Base-by-base conservation (phyloP, 805 yeast genomes). In the Saccharomyces cerevisiae region DNA sequence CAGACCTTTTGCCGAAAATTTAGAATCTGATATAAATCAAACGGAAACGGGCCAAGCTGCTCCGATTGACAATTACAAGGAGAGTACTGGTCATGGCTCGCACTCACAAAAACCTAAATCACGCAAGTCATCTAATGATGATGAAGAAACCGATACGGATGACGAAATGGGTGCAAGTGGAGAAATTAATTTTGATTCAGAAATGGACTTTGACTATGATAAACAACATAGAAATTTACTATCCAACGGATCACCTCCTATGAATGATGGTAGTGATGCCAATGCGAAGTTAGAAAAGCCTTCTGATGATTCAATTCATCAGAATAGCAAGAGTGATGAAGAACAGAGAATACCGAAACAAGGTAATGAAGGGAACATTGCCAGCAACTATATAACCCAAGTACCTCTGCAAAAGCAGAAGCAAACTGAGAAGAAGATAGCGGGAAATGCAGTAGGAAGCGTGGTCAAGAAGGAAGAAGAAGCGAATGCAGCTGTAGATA, bases 91-190 rank as follows among this genome's bases (percentile, higher is more conserved):
- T 14, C 11, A 28, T 28, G 31, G 3, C 2, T 13, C 47, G 6
- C 2, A 41, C 21, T 6, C n/a, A 13, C 21, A 26, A 24, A 30
- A 21, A 30, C 24, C 6, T 21, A n/a, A n/a, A 17, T 1, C 24
- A 36, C 43, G 26, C 46, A 48, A 22, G 26, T 21, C 43, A 26
- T 13, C 29, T 6, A 36, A 41, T 17, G 53, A 53, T 46, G 65
- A 61, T 49, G 70, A 67, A 46, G 71, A 68, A 53, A 70, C 72
- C 0, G 72, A 69, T 51, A 68, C 72, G 1, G 73, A 70, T 51
- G 69, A 68, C 27, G 70, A 64, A 2, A 57, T 63, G 10, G 65
- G 58, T 10, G 61, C 56, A 8, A 54, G 49, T 43, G 69, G 67
- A 6, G 68, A 59, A 46, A 59, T 66, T 5, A 63, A 64, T 36